Base-by-base conservation (phyloP, 257 asterid genomes). In the Penstemon eatonii region DNA sequence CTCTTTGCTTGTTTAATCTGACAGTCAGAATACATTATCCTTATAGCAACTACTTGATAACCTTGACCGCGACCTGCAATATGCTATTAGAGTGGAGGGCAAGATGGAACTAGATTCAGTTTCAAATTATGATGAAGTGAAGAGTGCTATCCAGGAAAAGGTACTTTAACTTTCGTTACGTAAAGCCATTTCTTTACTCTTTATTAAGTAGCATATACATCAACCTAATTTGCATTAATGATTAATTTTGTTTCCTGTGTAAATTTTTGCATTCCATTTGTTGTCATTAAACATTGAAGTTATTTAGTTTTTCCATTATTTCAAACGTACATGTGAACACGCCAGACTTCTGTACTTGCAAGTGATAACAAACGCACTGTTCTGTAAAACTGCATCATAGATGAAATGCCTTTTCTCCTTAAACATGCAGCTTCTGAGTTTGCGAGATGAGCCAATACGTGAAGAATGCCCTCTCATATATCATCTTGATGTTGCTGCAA, bases 401-500 rank as follows among this genome's bases (percentile, higher is more conserved):
- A 44, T 71, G 58, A 67, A 72, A 63, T 74, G 56, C 60, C 54
- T 72, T 72, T 68, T 76, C 50, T 47, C 76, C 68, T 76, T 57
- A 41, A 52, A 76, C 67, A 54, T 85, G 84, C 90, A 93, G 99
- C 91, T 93, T 68, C 76, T 68, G 82, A 80, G 72, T 58, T 76
- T 93, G 83, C 85, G 85, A 72, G 91, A 87, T 75, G 78, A 81
- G 51, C 99, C 99, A 70, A 76, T 78, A 81, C 81, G 87, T 43
- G 99, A 90, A 73, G 99, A 90, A 68, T 83, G 84, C 71, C 99
- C 99, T 73, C 97, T 93, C 72, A 93, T 93, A 76, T 93, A 93
- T 78, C 99, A 93, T 85, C 95, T 93, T 56, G 99, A 93, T 75
- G 99, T 93, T 78, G 99, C 99, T 66, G 99, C 99, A 65, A 93